Percentiles rank a stretch among this genome's conserved stretches.
phyloP scores from a whole-genome alignment of 164 flowering plant genomes.

The Santalum album region DNA sequence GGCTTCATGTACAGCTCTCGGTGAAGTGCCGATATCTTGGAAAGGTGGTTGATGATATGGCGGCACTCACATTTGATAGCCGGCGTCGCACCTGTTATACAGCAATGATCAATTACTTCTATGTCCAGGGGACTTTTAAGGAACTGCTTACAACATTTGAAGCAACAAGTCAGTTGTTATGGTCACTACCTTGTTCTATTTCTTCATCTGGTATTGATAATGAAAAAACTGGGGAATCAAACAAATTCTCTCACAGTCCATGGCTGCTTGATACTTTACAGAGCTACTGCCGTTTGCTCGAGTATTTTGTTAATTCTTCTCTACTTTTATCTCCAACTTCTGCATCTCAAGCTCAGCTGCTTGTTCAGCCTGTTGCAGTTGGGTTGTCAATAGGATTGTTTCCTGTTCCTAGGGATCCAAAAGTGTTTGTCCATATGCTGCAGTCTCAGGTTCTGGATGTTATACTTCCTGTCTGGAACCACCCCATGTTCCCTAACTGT shows the following conservation, averaged over 20 bases:
- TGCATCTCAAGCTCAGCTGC: conserved; percentile 68
- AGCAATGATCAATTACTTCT: conserved; percentile 68
- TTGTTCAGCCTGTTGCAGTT: conserved; percentile 84
- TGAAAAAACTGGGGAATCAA: conserved; percentile 43
- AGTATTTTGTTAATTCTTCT: conserved; percentile 78
- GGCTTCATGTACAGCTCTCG: conserved; percentile 49
- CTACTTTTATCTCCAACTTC: conserved; percentile 60
- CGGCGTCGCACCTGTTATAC: conserved; percentile 67
- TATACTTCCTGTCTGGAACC: conserved; percentile 86
- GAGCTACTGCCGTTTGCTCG: conserved; percentile 66
- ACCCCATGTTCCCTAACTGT: conserved; percentile 70
- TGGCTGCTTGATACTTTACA: conserved; percentile 85
- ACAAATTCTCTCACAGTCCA: conserved; percentile 42
- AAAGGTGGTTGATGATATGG: conserved; percentile 81
- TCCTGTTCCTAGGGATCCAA: conserved; percentile 86
- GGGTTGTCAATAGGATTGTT: conserved; percentile 80
- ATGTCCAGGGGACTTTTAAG: conserved; percentile 86
- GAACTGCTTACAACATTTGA: conserved; percentile 88
- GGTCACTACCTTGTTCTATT: conserved; percentile 57
- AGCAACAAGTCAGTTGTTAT: conserved; percentile 89
- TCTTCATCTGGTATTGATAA: conserved; percentile 35
- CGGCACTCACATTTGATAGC: conserved; percentile 60
- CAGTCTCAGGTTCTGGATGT: conserved; percentile 87
- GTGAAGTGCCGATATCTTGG: conserved; percentile 92
- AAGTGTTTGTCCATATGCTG: conserved; percentile 70